phyloP scores from a whole-genome alignment of 106 monocot genomes.

The Cymbidium sinense region DNA sequence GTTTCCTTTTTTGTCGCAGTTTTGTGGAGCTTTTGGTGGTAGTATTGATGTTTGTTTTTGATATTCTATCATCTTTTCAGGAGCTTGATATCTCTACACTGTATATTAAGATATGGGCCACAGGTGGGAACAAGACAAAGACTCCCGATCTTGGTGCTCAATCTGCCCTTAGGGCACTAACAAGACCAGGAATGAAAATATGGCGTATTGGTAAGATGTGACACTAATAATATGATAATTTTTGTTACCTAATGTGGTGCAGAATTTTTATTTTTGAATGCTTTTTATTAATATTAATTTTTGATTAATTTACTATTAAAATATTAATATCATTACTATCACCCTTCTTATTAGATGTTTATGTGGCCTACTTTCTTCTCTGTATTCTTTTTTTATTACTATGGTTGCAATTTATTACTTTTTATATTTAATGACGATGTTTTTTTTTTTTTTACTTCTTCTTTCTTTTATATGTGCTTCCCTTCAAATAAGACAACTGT shows the following conservation, averaged over 20 bases:
- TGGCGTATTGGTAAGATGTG: conserved; percentile 58
- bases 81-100: conserved; percentile 66
- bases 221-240: not conserved
- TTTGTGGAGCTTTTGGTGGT: not conserved
- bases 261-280: no score
- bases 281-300: no score
- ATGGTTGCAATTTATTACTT: no score
- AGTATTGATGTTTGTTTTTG: not conserved
- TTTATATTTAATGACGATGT: no score
- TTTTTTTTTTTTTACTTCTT: no score
- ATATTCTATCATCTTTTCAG: conserved; percentile 13
- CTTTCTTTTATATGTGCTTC: no score
- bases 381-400: no score
- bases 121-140: conserved; percentile 77
- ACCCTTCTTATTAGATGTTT: no score
- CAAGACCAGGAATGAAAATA: conserved; percentile 76
- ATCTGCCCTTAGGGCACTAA: conserved; percentile 64
- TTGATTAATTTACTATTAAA: no score
- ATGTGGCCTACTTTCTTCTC: no score
- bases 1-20: not conserved
- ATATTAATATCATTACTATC: no score
- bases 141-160: conserved; percentile 76
- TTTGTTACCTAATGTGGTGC: not conserved
- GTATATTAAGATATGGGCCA: conserved; percentile 73
- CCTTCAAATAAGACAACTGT: no score